Conservation (phyloP, 2,329 filamentous ascomycete species). For the Falciphora oryzae region DNA sequence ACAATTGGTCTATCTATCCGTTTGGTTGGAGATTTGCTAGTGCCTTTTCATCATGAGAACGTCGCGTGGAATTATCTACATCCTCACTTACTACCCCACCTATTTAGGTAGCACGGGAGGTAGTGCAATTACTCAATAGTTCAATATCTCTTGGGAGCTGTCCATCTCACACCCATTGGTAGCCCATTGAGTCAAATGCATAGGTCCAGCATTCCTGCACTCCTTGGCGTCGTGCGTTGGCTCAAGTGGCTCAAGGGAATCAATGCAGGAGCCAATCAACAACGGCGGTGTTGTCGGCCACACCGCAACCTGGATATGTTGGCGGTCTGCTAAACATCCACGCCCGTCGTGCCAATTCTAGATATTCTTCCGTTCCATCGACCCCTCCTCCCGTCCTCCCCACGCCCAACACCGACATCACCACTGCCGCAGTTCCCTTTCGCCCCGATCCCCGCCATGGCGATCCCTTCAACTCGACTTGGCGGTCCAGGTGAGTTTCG, state of each 20-base stretch:
- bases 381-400: background rate
- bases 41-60: too few species aligned
- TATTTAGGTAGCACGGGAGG: too few species aligned
- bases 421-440: background rate
- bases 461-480: slow-evolving; percentile 37
- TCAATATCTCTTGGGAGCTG: too few species aligned
- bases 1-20: too few species aligned
- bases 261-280: background rate
- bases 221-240: background rate
- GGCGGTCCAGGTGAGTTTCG: slow-evolving; percentile 39
- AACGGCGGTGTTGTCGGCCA: background rate
- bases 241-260: background rate
- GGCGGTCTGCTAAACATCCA: background rate
- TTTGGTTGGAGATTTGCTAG: background rate
- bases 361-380: background rate
- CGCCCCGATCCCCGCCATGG: slow-evolving; percentile 20
- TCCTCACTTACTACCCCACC: too few species aligned
- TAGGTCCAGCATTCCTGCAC: background rate
- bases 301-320: background rate
- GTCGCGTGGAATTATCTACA: too few species aligned
- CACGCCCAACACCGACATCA: background rate
- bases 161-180: background rate
- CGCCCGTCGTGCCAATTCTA: too few species aligned
- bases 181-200: too few species aligned
- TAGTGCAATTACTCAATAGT: too few species aligned